Conservation (phyloP, 2,329 filamentous ascomycete species). For the Penicillium olsonii region DNA sequence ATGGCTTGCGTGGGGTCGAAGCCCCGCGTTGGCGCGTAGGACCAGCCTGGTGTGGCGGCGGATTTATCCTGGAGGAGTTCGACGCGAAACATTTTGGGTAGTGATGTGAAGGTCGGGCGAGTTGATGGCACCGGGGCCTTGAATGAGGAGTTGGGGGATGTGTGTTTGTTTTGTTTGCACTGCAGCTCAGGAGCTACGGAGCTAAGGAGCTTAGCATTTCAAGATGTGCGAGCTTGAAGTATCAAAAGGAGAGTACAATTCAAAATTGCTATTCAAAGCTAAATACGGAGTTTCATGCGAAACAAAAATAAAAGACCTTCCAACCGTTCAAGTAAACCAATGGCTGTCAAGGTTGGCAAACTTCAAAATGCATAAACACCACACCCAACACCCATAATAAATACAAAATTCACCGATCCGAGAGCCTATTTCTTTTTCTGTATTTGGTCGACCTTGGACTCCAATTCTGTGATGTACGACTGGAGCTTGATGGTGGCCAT, state of each 20-base stretch:
- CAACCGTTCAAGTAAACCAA: not conserved
- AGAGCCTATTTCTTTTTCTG: conserved; percentile 65
- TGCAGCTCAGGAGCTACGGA: no score
- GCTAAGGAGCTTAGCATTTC: not conserved
- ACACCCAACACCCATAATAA: conserved; percentile 12
- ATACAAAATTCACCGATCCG: conserved; percentile 4
- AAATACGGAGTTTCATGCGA: not conserved
- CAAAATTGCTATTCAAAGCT: not conserved
- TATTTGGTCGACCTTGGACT: conserved; percentile 72
- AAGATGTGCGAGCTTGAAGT: not conserved
- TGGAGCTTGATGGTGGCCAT: conserved; percentile 82
- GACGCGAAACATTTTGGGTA: conserved; percentile 64
- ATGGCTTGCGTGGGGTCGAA: conserved; percentile 58
- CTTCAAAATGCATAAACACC: conserved; percentile 6
- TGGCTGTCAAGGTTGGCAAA: not conserved
- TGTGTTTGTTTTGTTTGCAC: conserved; percentile 26
- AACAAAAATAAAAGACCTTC: not conserved
- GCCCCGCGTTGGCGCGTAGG: conserved; percentile 78
- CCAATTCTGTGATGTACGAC: conserved; percentile 77
- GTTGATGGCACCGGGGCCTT: conserved; percentile 4
- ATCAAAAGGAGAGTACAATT: not conserved
- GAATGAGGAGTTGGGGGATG: conserved; percentile 6
- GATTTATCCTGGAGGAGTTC: conserved; percentile 75
- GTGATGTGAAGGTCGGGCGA: not conserved
- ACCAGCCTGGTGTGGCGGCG: conserved; percentile 80